Evolutionary conservation across 2,329 filamentous ascomycete species (phyloP), one percentile per base, ranked within the genome.

Genomic region (Fonsecaea nubica): DNA sequence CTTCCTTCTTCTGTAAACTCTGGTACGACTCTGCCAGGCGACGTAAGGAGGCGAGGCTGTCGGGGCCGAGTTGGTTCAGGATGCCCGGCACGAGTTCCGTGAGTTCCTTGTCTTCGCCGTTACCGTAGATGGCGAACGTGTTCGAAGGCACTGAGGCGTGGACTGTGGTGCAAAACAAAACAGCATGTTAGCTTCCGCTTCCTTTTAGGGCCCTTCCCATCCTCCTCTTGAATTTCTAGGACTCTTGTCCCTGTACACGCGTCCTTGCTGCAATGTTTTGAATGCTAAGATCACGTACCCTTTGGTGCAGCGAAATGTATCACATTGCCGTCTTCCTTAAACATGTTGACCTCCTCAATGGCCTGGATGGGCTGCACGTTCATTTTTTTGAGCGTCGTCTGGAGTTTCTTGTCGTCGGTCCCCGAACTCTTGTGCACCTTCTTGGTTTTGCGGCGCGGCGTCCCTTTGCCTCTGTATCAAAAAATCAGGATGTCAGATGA

Each of bases 291-390:
- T 50, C 38, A 85, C 88, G 79, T 84, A 98, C 95, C 95, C 87
- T 97, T 97, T 76, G 95, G 95, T 78, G 92, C 92, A 77, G 92
- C 91, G 81, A 99, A 99, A 89, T 99, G 95, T 79, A 99, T 98
- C 82, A 99, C 95, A 83, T 99, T 99, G 82, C 95, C 95, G 81
- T 99, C 95, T 80, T 92, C 91, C 91, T 99, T 99, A 90, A 99
- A 99, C 95, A 99, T 99, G 90, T 99, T 99, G 82, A 99, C 95
- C 87, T 99, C 95, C 89, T 99, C 95, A 77, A 99, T 99, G 74
- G 92, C 92, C 86, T 96, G 93, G 84, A 99, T 98, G 77, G 95
- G 95, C 89, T 99, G 95, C 67, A 96, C 94, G 84, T 98, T 98
- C 82, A 99, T 89, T 91, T 99, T 99, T 92, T 99, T 99, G 74